These are phyloP conservation scores for Fusarium mundagurra DNA, from an alignment of 2,329 filamentous ascomycete species.

Conservation along the genomic window DNA sequence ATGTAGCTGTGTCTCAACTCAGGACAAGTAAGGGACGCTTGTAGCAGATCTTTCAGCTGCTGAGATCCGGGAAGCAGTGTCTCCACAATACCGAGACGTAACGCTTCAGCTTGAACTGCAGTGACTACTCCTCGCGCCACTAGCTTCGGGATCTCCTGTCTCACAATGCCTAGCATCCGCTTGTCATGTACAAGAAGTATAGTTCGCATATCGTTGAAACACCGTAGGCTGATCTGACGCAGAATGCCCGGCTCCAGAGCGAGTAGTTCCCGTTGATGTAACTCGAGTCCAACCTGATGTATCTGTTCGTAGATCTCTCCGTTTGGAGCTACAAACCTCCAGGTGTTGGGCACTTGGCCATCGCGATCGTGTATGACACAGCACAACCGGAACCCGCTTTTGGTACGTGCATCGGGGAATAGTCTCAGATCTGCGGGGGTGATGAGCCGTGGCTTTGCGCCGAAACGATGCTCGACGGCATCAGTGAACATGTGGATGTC, in stretches of 20 bases:
- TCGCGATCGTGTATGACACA: constrained; percentile 32
- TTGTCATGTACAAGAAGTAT: constrained; percentile 55
- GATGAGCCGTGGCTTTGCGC: constrained; percentile 48
- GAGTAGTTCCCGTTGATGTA: constrained; percentile 51
- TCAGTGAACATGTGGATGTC: constrained; percentile 53
- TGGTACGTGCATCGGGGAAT: constrained; percentile 37
- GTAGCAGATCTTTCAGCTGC: constrained; percentile 37
- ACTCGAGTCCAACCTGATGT: constrained; percentile 51
- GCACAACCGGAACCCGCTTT: constrained; percentile 44
- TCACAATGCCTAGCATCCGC: constrained; percentile 53
- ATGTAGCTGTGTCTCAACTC: constrained; percentile 44
- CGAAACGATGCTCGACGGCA: constrained; percentile 41
- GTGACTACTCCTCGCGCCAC: constrained; percentile 42
- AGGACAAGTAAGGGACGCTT: constrained; percentile 11
- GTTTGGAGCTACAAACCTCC: constrained; percentile 18
- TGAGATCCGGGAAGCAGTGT: constrained; percentile 47
- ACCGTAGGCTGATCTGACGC: constrained; percentile 49
- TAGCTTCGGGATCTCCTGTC: constrained; percentile 47
- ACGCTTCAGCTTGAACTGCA: constrained; percentile 35
- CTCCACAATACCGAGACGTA: constrained; percentile 46
- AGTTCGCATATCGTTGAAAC: constrained; percentile 54
- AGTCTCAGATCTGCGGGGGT: constrained; percentile 48
- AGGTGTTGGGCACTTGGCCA: not conserved
- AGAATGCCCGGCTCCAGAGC: constrained; percentile 46
- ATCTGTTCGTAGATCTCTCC: constrained; percentile 48